Evolutionary conservation across 176 grass and related monocot species (phyloP).

Genomic region (Musa acuminata): DNA sequence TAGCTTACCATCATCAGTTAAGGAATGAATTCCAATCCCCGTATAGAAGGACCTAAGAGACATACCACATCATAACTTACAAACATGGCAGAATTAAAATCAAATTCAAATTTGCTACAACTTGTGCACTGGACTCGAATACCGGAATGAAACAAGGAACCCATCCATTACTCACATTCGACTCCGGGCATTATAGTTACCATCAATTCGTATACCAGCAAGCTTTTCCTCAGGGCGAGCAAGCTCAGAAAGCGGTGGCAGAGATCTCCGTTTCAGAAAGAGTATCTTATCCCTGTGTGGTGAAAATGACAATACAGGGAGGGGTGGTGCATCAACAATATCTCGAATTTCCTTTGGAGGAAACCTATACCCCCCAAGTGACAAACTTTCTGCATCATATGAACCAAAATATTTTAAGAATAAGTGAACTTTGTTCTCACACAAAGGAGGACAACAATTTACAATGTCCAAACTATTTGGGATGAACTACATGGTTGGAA

Average conservation of each 20-base stretch:
- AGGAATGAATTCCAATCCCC: constrained; percentile 77
- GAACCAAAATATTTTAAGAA: constrained; percentile 25
- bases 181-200: constrained; percentile 73
- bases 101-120: background rate
- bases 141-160: background rate
- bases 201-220: constrained; percentile 89
- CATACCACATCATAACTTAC: constrained; percentile 3
- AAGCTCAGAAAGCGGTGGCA: constrained; percentile 78
- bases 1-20: constrained; percentile 72
- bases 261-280: constrained; percentile 73
- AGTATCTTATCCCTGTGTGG: constrained; percentile 90
- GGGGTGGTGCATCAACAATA: constrained; percentile 91
- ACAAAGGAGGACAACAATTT: background rate
- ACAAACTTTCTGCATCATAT: constrained; percentile 23
- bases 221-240: constrained; percentile 96
- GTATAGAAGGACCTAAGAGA: constrained; percentile 86
- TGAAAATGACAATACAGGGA: constrained; percentile 77
- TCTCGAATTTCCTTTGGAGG: constrained; percentile 93
- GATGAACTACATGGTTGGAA: no score
- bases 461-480: background rate
- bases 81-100: background rate
- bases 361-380: constrained; percentile 40
- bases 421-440: background rate
- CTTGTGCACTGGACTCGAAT: background rate
- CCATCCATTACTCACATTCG: constrained; percentile 56